phyloP scores from a whole-genome alignment of 2,329 filamentous ascomycete species.

The Lecanosticta acicola region DNA sequence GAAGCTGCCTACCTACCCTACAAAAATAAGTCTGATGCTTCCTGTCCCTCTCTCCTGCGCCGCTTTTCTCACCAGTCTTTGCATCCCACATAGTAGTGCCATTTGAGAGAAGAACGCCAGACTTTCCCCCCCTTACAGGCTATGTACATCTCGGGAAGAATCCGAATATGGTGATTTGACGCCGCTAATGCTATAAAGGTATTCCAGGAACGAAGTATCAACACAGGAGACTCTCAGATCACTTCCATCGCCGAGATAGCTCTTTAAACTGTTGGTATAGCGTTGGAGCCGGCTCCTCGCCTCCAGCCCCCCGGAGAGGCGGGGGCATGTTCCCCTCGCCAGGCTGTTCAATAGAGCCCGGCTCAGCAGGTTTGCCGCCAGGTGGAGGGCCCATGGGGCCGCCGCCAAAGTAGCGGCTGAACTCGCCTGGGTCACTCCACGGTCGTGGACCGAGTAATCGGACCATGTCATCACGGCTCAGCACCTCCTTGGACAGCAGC shows the following conservation, averaged over 20 bases:
- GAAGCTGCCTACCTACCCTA: too few relatives aligned
- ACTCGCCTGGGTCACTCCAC: slow-evolving; percentile 80
- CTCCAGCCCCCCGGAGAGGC: slow-evolving; percentile 17
- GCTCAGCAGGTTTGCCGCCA: slow-evolving; percentile 10
- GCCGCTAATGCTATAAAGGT: background rate
- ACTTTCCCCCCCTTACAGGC: too few relatives aligned
- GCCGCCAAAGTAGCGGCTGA: slow-evolving; percentile 81
- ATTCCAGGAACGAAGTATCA: background rate
- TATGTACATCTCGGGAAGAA: too few relatives aligned
- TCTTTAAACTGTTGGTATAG: slow-evolving; percentile 24
- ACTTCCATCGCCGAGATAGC: slow-evolving; percentile 13
- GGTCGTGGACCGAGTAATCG: slow-evolving; percentile 77
- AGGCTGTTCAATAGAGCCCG: slow-evolving; percentile 14
- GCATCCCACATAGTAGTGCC: too few relatives aligned
- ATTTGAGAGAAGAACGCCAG: too few relatives aligned
- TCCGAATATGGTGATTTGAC: background rate
- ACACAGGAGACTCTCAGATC: background rate
- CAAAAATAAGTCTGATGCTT: too few relatives aligned
- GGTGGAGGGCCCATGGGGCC: slow-evolving; percentile 13
- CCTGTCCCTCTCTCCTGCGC: too few relatives aligned
- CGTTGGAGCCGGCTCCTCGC: slow-evolving; percentile 24
- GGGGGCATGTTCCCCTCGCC: slow-evolving; percentile 17
- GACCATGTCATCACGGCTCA: slow-evolving; percentile 87
- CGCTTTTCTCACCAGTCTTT: too few relatives aligned
- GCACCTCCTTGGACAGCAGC: slow-evolving; percentile 82